Evolutionary conservation across 352 stramenopile genomes (phyloP), one percentile per base, ranked within the genome.

Genomic region (Globisporangium irregulare): DNA sequence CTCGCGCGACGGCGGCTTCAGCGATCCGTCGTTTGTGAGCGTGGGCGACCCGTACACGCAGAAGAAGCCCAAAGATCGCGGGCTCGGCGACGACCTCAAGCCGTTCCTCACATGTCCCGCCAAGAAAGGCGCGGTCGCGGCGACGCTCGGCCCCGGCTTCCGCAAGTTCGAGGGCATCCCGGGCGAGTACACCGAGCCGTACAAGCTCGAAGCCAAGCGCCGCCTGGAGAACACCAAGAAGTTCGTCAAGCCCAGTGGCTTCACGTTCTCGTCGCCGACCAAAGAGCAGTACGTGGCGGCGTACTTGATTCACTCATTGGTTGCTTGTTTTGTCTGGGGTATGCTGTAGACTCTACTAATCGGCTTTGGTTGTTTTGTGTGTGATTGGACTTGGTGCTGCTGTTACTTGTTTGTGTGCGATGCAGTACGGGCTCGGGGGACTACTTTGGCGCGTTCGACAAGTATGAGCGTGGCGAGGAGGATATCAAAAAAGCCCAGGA

Each of bases 1-100:
- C 48, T 89, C 81, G 65, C 79, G 81, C 24, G 86, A 94, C 65
- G 86, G 84, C 56, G 84, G 84, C 74, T 92, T 92, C 63, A 91
- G 84, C 62, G 82, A 94, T 50, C 76, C 73, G 61, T 90, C 81
- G 25, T 94, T 83, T 66, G 64, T 91, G n/a, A 67, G 69, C 3
- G 80, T 92, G 15, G 86, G 86, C 0, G 84, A 92, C 38, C 86
- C 82, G 46, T 91, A 89, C 61, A 58, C 32, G 6, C 73, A 78
- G 51, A 75, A 79, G 69, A 82, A 81, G 46, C 8, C 69, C 41
- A 83, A 81, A 56, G 74, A 83, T 48, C 81, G 84, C 61, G 81
- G 81, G 38, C 67, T 89, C 22, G 78, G 79, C 9, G 82, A 77
- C 14, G 76, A 84, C 34, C 74, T 78, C 24, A 93, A 92, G 71